Evolutionary conservation across 495 filamentous ascomycete genomes (phyloP).

Genomic region (Evansstolkia leycettana): DNA sequence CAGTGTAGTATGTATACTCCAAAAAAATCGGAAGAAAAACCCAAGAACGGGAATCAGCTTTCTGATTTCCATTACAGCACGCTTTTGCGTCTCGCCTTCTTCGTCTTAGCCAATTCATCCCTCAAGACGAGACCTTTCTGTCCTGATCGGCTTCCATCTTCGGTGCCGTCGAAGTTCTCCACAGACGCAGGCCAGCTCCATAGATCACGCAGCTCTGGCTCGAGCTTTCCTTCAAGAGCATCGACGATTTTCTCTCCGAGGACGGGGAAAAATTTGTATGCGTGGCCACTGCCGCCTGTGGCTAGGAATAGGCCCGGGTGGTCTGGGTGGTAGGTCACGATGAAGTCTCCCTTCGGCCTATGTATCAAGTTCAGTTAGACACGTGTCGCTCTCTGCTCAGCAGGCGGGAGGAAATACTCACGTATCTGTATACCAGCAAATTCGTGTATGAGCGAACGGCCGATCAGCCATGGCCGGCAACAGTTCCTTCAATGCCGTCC

Average conservation of each 20-base stretch:
- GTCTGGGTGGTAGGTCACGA: slow-evolving; percentile 63
- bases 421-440: slow-evolving; percentile 91
- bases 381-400: neutral
- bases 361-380: slow-evolving; percentile 2
- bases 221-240: slow-evolving; percentile 44
- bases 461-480: slow-evolving; percentile 50
- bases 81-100: slow-evolving; percentile 13
- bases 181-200: slow-evolving; percentile 53
- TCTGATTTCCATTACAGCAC: slow-evolving; percentile 12
- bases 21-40: too few relatives aligned
- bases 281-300: slow-evolving; percentile 79
- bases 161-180: slow-evolving; percentile 33
- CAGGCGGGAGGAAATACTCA: slow-evolving; percentile 10
- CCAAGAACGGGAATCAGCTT: too few relatives aligned
- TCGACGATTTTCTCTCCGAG: slow-evolving; percentile 69
- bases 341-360: slow-evolving; percentile 60
- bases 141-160: slow-evolving; percentile 39
- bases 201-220: slow-evolving; percentile 43
- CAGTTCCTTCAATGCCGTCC: slow-evolving; percentile 46
- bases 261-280: slow-evolving; percentile 80
- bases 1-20: too few relatives aligned
- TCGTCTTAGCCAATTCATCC: slow-evolving; percentile 30
- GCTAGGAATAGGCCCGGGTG: slow-evolving; percentile 62
- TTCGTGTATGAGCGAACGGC: slow-evolving; percentile 52
- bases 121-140: slow-evolving; percentile 19